Conservation (phyloP, 2,329 filamentous ascomycete genomes). For the Alternaria angustiovoidea region DNA sequence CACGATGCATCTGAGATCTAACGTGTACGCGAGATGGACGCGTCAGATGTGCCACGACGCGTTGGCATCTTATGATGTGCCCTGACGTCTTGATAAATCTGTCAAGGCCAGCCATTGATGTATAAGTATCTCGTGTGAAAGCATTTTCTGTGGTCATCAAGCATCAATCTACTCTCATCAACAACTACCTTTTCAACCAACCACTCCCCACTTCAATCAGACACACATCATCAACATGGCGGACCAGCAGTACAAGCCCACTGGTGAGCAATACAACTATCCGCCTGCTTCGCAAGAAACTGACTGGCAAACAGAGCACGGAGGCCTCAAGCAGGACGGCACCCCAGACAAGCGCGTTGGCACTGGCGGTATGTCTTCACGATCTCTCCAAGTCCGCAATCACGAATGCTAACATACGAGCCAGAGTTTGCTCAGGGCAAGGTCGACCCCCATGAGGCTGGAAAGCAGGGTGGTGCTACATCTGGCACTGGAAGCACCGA, state of each 20-base stretch:
- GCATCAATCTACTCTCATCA: background rate
- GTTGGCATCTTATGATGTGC: background rate
- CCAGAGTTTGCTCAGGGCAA: slow-evolving; percentile 26
- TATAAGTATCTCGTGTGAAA: background rate
- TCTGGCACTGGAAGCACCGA: slow-evolving; percentile 11
- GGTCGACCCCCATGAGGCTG: slow-evolving; percentile 25
- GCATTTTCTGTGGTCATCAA: background rate
- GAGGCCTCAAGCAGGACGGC: slow-evolving; percentile 24
- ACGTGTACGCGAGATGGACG: background rate
- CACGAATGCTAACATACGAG: background rate
- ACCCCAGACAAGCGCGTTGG: slow-evolving; percentile 25
- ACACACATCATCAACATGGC: slow-evolving; percentile 10
- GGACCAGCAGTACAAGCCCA: slow-evolving; percentile 20
- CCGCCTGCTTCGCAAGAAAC: background rate
- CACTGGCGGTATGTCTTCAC: slow-evolving; percentile 11
- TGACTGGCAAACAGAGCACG: slow-evolving; percentile 11
- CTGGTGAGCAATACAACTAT: slow-evolving; percentile 4
- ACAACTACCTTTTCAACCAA: background rate
- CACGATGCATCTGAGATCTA: background rate
- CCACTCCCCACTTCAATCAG: background rate
- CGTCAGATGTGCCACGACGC: background rate
- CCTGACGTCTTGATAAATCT: background rate
- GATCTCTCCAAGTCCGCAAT: background rate
- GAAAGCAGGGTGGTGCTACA: slow-evolving; percentile 21
- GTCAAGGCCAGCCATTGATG: background rate